Percentiles rank a stretch among this genome's conserved stretches.
Conservation (phyloP, 345 rosid species). For the Rhodomyrtus tomentosa region DNA sequence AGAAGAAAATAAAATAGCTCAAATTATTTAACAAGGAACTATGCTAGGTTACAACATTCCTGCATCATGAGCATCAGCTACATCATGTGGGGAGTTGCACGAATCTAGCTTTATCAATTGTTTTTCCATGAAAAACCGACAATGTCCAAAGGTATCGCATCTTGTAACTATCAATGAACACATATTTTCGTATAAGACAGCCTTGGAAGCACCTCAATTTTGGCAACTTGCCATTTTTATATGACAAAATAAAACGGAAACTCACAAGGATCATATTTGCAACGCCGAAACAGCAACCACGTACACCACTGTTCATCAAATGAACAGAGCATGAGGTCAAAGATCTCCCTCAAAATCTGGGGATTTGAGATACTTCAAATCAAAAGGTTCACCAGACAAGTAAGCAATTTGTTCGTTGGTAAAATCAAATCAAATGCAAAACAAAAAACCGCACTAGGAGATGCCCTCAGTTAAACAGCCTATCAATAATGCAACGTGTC, state of each 20-base stretch:
- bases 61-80: not conserved
- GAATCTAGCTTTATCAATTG: not conserved
- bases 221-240: not conserved
- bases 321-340: slow-evolving; percentile 15
- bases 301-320: slow-evolving; percentile 60
- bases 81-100: not conserved
- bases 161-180: not conserved
- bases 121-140: not conserved
- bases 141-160: not conserved
- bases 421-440: not conserved
- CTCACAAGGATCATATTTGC: slow-evolving; percentile 99
- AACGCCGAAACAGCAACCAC: slow-evolving; percentile 92
- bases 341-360: not conserved
- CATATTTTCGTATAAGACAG: not conserved
- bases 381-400: not conserved
- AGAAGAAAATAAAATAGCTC: not conserved
- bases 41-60: not conserved
- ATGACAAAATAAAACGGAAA: slow-evolving; percentile 2
- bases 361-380: not conserved
- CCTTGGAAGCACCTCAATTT: not conserved
- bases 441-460: not conserved
- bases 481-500: not conserved
- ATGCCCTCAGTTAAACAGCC: not conserved
- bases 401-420: not conserved
- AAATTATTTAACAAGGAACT: not conserved